A percentile compares a stretch with the other conserved stretches of the same genome.
Conservation (phyloP, 108 stramenopile species). For the Nitzschia sp. region DNA sequence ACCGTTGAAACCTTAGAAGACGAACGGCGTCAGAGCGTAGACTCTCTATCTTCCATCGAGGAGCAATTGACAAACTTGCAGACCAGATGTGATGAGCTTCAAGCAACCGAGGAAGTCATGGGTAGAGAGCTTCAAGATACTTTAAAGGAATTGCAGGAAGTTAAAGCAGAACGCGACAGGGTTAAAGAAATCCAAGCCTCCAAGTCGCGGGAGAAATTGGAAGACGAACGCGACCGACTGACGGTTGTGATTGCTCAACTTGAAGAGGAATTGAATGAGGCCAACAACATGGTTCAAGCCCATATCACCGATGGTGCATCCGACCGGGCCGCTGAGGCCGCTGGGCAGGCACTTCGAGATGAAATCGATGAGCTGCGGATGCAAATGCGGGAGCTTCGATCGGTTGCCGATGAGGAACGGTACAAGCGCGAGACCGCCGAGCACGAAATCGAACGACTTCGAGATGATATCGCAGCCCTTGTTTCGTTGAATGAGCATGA, state of each 20-base stretch:
- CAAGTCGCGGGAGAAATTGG: conserved; percentile 23
- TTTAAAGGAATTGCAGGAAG: conserved; percentile 1
- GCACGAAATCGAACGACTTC: conserved; percentile 55
- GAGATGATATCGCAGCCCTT: conserved; percentile 64
- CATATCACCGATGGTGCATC: conserved; percentile 74
- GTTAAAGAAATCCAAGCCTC: conserved; percentile 8
- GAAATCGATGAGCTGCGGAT: conserved; percentile 63
- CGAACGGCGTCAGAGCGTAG: background rate
- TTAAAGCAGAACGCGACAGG: conserved; percentile 16
- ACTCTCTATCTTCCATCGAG: background rate
- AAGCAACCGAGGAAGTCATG: background rate
- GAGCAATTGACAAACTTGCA: background rate
- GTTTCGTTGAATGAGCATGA: conserved; percentile 60
- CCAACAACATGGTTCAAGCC: conserved; percentile 64
- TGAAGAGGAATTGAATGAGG: conserved; percentile 62
- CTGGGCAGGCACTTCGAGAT: conserved; percentile 60
- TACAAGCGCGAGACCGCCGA: conserved; percentile 54
- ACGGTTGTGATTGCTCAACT: conserved; percentile 50
- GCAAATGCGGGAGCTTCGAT: conserved; percentile 44
- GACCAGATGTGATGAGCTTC: background rate
- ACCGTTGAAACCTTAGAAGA: background rate
- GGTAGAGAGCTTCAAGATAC: background rate
- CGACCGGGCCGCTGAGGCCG: conserved; percentile 65
- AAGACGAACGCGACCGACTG: conserved; percentile 45
- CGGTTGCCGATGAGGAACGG: conserved; percentile 44